Percentiles rank a stretch among this genome's conserved stretches.
Evolutionary conservation across 179 eudicot genomes (phyloP).

Genomic region (Spinacia oleracea): DNA sequence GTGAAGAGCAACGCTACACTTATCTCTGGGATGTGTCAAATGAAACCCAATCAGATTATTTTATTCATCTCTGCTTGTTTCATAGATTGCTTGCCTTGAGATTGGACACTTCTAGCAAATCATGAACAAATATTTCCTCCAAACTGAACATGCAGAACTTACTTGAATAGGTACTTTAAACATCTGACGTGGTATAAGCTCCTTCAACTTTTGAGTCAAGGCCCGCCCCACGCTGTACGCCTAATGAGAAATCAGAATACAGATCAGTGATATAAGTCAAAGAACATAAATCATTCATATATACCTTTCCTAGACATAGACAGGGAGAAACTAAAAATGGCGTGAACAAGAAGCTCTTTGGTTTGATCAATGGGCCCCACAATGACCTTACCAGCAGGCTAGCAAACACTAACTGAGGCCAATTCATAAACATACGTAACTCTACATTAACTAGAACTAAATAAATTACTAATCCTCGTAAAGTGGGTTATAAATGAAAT

Average conservation of each 20-base stretch:
- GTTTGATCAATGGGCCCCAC: background rate
- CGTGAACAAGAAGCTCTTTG: background rate
- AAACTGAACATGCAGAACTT: conserved; percentile 24
- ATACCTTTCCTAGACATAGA: background rate
- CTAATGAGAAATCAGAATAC: conserved; percentile 38
- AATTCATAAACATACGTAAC: background rate
- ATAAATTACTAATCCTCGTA: no score
- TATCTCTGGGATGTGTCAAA: background rate
- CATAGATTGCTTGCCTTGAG: background rate
- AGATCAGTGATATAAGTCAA: conserved; percentile 12
- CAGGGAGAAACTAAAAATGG: background rate
- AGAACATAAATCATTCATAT: background rate
- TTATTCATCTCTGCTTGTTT: background rate
- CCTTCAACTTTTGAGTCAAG: conserved; percentile 91
- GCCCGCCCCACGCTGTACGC: conserved; percentile 93
- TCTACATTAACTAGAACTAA: background rate
- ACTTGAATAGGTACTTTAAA: conserved; percentile 98
- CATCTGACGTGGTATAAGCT: conserved; percentile 97
- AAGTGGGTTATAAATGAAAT: background rate
- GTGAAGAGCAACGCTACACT: background rate
- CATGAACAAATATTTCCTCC: background rate
- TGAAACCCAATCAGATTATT: background rate
- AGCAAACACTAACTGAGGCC: background rate
- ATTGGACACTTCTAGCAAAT: background rate
- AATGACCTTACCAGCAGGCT: background rate